These are phyloP conservation scores for Fusarium pilosicola DNA, from an alignment of 2,329 filamentous ascomycete genomes.

Conservation along the genomic window DNA sequence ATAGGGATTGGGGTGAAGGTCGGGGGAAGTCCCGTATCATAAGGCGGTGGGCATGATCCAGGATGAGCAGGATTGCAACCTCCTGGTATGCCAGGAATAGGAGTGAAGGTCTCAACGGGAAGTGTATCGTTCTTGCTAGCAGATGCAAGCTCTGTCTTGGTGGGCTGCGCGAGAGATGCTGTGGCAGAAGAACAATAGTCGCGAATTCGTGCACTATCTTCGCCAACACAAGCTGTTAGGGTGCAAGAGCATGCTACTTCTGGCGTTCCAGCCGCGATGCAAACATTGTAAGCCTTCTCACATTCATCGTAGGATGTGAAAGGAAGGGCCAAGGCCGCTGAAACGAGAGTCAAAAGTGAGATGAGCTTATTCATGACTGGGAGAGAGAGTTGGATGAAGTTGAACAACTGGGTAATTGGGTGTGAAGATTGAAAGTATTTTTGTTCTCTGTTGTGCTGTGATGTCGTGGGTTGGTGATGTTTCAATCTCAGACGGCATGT, in stretches of 20 bases:
- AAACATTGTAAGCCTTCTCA: not conserved
- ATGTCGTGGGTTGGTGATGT: not conserved
- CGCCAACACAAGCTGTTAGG: not conserved
- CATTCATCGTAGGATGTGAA: slow-evolving; percentile 3
- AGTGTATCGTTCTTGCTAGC: not conserved
- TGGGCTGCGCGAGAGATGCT: slow-evolving; percentile 7
- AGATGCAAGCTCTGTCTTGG: slow-evolving; percentile 5
- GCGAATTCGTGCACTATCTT: not conserved
- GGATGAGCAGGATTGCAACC: slow-evolving; percentile 28
- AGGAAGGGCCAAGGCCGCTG: slow-evolving; percentile 6
- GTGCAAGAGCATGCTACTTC: not conserved
- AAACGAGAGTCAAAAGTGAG: slow-evolving; percentile 9
- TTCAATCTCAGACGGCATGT: not conserved
- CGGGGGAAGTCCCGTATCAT: slow-evolving; percentile 3
- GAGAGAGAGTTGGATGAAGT: not conserved
- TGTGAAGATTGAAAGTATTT: not conserved
- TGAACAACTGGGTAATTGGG: not conserved
- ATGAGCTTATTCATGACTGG: slow-evolving; percentile 10
- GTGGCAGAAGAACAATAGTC: slow-evolving; percentile 8
- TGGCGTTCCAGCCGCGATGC: not conserved
- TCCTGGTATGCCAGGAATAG: slow-evolving; percentile 15
- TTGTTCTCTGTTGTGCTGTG: not conserved
- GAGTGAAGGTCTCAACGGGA: not conserved
- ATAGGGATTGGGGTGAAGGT: not conserved
- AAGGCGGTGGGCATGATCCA: slow-evolving; percentile 21